Base-by-base conservation (phyloP, 768 basidiomycete species). In the Chalciporus chontae region DNA sequence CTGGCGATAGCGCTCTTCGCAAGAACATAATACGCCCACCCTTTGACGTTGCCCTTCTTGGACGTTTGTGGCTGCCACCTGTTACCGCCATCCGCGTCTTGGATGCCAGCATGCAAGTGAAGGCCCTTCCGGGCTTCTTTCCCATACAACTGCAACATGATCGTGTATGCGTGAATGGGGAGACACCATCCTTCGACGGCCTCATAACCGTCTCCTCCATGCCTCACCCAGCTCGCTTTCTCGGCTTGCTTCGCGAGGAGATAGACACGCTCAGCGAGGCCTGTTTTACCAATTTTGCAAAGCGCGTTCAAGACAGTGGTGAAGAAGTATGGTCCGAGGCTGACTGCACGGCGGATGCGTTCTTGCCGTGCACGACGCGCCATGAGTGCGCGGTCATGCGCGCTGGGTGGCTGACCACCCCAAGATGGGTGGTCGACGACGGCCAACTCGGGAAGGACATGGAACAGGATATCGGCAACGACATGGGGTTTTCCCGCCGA, bases 261-360 rank as follows among this genome's bases (percentile, higher is more conserved):
- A 80, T 85, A 90, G 2, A 91, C 74, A 15, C 79, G 76, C 59
- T 85, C 81, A 0, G 83, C 79, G 4, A 82, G 64, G 0, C 77
- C 77, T 0, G 75, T 75, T 53, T 69, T 70, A 0, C 83, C 79
- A 0, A 75, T 69, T 56, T 85, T 85, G 49, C 69, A 62, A 37
- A 90, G 67, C 0, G 81, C 83, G 50, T 81, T 78, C 27, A 93
- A 63, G 9, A 90, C 64, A 3, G 73, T 65, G 1, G 79, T 71
- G 55, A 87, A 80, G 52, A 85, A 72, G 48, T 75, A 62, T 0
- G 89, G 85, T 0, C 87, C 89, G 19, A 78, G 75, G 3, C 37
- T 43, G 9, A 78, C 70, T 2, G 77, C 78, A 9, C 74, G 76
- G 5, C 54, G 18, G 36, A 83, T 55, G 32, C 62, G 68, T 18